A percentile compares a stretch with the other conserved stretches of the same genome.
These are phyloP conservation scores for Jackrogersella minutella DNA, from an alignment of 495 filamentous ascomycete genomes.

Conservation along the genomic window DNA sequence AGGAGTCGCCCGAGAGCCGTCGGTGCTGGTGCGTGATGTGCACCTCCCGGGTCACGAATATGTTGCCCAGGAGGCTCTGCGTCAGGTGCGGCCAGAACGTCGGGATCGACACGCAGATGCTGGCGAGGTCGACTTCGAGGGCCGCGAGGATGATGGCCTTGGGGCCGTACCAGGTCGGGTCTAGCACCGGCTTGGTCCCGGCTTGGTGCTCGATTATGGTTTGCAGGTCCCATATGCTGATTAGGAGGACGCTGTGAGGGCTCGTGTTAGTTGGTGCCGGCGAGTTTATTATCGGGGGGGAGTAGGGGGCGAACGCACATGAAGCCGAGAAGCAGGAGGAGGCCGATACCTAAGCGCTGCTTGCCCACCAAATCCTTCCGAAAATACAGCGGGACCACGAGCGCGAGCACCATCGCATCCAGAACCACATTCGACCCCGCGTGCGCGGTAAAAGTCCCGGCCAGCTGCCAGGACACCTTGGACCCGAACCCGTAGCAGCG, in stretches of 20 bases:
- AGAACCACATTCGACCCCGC: slow-evolving; percentile 39
- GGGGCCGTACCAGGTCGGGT: slow-evolving; percentile 45
- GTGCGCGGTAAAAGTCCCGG: slow-evolving; percentile 39
- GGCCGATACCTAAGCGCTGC: slow-evolving; percentile 40
- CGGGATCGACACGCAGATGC: slow-evolving; percentile 48
- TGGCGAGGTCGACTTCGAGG: slow-evolving; percentile 49
- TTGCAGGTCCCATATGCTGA: slow-evolving; percentile 41
- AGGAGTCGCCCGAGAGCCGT: slow-evolving; percentile 30
- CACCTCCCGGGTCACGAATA: slow-evolving; percentile 46
- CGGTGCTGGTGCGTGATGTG: slow-evolving; percentile 44
- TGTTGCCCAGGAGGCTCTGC: slow-evolving; percentile 29
- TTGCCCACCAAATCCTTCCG: slow-evolving; percentile 29
- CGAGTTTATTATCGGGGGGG: neutral
- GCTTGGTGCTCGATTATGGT: slow-evolving; percentile 41
- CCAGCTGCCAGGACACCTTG: slow-evolving; percentile 27
- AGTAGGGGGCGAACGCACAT: slow-evolving; percentile 19
- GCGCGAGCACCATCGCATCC: slow-evolving; percentile 41
- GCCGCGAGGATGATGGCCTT: slow-evolving; percentile 44
- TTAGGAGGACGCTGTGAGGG: slow-evolving; percentile 31
- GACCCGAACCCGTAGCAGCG: slow-evolving; percentile 46
- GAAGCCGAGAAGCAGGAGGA: slow-evolving; percentile 39
- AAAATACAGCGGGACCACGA: slow-evolving; percentile 44
- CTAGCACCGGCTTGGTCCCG: slow-evolving; percentile 39
- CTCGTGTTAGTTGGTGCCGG: neutral
- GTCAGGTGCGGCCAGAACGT: slow-evolving; percentile 45